Percentiles rank a stretch among this genome's conserved stretches.
Conservation (phyloP, 805 yeast species). For the Metschnikowia gelsemii region DNA sequence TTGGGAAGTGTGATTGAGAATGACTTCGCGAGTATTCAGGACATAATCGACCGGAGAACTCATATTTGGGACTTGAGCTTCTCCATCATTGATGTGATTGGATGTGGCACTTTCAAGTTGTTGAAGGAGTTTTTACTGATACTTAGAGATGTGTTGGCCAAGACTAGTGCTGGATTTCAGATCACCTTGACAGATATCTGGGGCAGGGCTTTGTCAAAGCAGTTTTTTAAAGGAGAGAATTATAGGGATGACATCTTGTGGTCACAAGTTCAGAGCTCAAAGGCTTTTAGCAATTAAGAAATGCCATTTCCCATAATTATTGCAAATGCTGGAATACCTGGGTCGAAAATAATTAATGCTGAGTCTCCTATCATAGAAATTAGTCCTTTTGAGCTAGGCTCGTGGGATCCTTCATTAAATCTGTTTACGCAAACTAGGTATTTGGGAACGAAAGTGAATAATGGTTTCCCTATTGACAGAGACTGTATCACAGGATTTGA, state of each 20-base stretch:
- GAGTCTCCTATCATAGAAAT: conserved; percentile 53
- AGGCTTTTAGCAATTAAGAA: conserved; percentile 25
- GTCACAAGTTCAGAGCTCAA: conserved; percentile 21
- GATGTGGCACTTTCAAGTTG: conserved; percentile 26
- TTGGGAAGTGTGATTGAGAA: conserved; percentile 50
- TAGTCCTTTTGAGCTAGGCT: conserved; percentile 65
- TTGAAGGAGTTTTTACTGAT: conserved; percentile 23
- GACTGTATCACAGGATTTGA: conserved; percentile 53
- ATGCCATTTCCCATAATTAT: conserved; percentile 53
- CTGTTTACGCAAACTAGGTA: conserved; percentile 51
- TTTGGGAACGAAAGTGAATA: conserved; percentile 47
- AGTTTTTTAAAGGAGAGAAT: conserved; percentile 31
- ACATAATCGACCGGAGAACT: conserved; percentile 24
- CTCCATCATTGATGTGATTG: conserved; percentile 34
- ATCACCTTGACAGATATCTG: conserved; percentile 38
- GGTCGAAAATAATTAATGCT: conserved; percentile 26
- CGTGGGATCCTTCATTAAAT: conserved; percentile 52
- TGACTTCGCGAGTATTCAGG: conserved; percentile 52
- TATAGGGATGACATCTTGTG: conserved; percentile 20
- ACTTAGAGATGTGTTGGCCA: conserved; percentile 26
- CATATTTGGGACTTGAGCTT: conserved; percentile 34
- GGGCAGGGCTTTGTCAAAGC: conserved; percentile 40
- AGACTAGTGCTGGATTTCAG: conserved; percentile 34
- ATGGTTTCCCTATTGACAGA: conserved; percentile 42
- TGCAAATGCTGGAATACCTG: conserved; percentile 40